phyloP scores from a whole-genome alignment of 1,139 yeast species.

The Debaryomyces fabryi region DNA sequence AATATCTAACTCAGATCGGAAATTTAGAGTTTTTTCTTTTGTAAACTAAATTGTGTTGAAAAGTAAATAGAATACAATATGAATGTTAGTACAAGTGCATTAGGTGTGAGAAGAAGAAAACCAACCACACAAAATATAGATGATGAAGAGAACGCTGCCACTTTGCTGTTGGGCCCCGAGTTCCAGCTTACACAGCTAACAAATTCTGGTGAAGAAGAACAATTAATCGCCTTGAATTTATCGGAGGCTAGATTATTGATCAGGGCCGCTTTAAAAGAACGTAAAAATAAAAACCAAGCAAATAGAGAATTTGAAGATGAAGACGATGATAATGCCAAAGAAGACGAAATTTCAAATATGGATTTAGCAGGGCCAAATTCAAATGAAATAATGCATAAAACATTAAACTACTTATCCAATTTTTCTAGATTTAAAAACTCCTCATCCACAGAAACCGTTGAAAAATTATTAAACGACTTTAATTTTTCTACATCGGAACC shows the following conservation, averaged over 20 bases:
- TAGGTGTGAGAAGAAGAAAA: constrained; percentile 74
- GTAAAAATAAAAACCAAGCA: constrained; percentile 44
- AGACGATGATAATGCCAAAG: constrained; percentile 50
- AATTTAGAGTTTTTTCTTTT: neutral
- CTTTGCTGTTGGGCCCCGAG: constrained; percentile 87
- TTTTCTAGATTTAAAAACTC: constrained; percentile 91
- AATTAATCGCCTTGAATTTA: constrained; percentile 79
- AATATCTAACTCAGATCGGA: neutral
- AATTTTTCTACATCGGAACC: constrained; percentile 59
- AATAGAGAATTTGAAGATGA: constrained; percentile 32
- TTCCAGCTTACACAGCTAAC: constrained; percentile 80
- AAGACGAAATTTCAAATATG: constrained; percentile 65
- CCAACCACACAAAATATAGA: constrained; percentile 65
- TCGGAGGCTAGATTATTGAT: constrained; percentile 89
- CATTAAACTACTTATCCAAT: constrained; percentile 81
- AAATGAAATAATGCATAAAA: constrained; percentile 80
- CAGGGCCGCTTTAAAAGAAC: constrained; percentile 85
- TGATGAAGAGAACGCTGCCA: constrained; percentile 88
- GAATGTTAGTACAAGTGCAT: constrained; percentile 90
- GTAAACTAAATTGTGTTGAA: neutral
- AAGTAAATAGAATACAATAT: constrained; percentile 31
- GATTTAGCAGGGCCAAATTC: constrained; percentile 68
- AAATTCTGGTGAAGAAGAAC: constrained; percentile 77
- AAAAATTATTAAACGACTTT: constrained; percentile 72
- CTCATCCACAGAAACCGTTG: constrained; percentile 92